phyloP scores from a whole-genome alignment of 805 yeast genomes.

The Teunomyces gatunensis region DNA sequence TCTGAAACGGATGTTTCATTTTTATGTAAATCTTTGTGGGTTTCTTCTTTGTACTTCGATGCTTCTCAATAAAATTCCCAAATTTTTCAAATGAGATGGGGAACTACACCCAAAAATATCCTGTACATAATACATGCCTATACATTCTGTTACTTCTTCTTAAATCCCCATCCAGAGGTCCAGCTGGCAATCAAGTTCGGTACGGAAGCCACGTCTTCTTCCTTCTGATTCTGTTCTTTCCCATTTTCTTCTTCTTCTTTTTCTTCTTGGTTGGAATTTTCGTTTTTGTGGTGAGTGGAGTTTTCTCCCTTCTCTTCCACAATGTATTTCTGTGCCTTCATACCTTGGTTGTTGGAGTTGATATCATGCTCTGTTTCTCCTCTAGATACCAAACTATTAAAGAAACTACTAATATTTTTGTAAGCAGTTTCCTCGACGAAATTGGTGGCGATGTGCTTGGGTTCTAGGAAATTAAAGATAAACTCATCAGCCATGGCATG shows the following conservation, averaged over 20 bases:
- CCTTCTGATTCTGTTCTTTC: slow-evolving; percentile 1
- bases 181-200: slow-evolving; percentile 3
- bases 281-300: slow-evolving; percentile 4
- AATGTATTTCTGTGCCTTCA: slow-evolving; percentile 11
- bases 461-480: slow-evolving; percentile 42
- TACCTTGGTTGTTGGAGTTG: slow-evolving; percentile 2
- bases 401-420: slow-evolving; percentile 23
- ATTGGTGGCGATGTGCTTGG: slow-evolving; percentile 34
- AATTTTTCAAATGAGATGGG: slow-evolving; percentile 2
- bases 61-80: not conserved
- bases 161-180: slow-evolving; percentile 15
- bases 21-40: not conserved
- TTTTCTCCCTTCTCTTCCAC: slow-evolving; percentile 7
- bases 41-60: not conserved
- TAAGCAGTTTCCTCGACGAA: slow-evolving; percentile 12
- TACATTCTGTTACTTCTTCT: slow-evolving; percentile 9
- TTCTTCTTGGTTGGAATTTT: not conserved
- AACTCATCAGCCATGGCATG: slow-evolving; percentile 41
- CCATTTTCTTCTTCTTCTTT: not conserved
- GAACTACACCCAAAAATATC: not conserved
- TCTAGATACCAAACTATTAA: slow-evolving; percentile 13
- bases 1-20: slow-evolving; percentile 74
- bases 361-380: slow-evolving; percentile 10
- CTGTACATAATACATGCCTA: not conserved
- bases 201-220: slow-evolving; percentile 3